Evolutionary conservation across 495 filamentous ascomycete genomes (phyloP).

Genomic region (Tuber calosporum): DNA sequence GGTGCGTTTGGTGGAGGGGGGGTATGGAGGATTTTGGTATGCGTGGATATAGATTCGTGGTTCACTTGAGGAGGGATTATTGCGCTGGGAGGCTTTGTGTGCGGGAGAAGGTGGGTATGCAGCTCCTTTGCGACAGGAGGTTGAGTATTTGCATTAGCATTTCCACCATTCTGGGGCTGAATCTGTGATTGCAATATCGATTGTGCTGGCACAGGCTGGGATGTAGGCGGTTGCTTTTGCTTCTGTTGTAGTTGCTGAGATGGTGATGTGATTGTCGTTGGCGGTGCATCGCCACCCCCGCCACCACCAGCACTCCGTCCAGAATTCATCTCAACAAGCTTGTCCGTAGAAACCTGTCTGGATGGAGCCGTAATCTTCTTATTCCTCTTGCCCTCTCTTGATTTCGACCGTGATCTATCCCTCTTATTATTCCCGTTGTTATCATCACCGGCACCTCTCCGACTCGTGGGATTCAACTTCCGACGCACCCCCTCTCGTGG

Average conservation of each 20-base stretch:
- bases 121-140: constrained; percentile 6
- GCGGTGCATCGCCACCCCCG: neutral
- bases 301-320: constrained; percentile 9
- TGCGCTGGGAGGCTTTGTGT: constrained; percentile 31
- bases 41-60: constrained; percentile 22
- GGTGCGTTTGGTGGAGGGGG: constrained; percentile 29
- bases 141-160: constrained; percentile 2
- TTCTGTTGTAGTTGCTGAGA: neutral
- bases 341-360: constrained; percentile 16
- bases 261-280: neutral
- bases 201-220: constrained; percentile 15
- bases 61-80: constrained; percentile 33
- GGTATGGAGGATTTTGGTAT: constrained; percentile 26
- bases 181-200: constrained; percentile 17
- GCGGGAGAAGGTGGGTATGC: constrained; percentile 26
- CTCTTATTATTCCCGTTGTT: constrained; percentile 10
- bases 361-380: neutral
- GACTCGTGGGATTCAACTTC: constrained; percentile 10
- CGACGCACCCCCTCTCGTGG: constrained; percentile 20
- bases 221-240: neutral
- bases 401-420: constrained; percentile 34
- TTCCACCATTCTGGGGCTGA: constrained; percentile 19
- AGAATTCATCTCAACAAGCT: constrained; percentile 20
- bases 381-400: constrained; percentile 11
- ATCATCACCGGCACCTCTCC: neutral